Evolutionary conservation across 495 filamentous ascomycete genomes (phyloP).

Genomic region (Bryoglossum gracile): DNA sequence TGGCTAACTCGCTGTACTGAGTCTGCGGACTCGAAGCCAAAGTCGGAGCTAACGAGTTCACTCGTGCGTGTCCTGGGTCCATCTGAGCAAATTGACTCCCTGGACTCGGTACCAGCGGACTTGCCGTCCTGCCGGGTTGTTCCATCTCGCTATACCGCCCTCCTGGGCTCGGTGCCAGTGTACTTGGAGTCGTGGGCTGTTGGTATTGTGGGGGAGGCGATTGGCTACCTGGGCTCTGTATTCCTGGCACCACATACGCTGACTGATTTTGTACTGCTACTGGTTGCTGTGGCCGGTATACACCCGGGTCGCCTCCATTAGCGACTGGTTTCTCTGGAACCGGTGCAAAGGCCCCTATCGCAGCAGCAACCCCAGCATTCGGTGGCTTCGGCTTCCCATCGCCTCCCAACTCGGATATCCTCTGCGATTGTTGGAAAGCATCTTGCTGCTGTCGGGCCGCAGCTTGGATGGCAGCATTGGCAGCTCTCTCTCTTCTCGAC

Average conservation of each 20-base stretch:
- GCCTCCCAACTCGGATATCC: slow-evolving; percentile 7
- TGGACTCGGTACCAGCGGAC: background rate
- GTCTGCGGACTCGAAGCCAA: too few relatives aligned
- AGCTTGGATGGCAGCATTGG: background rate
- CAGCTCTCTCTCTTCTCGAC: slow-evolving; percentile 1
- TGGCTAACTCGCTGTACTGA: too few relatives aligned
- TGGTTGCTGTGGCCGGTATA: background rate
- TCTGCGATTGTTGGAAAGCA: slow-evolving; percentile 2
- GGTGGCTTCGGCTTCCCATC: slow-evolving; percentile 12
- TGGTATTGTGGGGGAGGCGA: slow-evolving; percentile 3
- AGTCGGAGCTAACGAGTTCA: too few relatives aligned
- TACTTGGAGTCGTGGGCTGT: background rate
- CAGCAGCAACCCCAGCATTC: too few relatives aligned
- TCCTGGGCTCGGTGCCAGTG: background rate
- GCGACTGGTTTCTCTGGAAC: background rate
- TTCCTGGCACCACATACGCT: background rate
- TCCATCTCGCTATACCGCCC: background rate
- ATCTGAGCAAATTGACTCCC: background rate
- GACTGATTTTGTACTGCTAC: background rate
- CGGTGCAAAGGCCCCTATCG: background rate
- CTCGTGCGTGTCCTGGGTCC: too few relatives aligned
- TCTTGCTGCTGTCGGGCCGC: slow-evolving; percentile 9
- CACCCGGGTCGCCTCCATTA: background rate
- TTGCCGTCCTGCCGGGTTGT: background rate
- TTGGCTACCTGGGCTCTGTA: background rate